Base-by-base conservation (phyloP, 768 basidiomycete species). In the Calocera cornea region DNA sequence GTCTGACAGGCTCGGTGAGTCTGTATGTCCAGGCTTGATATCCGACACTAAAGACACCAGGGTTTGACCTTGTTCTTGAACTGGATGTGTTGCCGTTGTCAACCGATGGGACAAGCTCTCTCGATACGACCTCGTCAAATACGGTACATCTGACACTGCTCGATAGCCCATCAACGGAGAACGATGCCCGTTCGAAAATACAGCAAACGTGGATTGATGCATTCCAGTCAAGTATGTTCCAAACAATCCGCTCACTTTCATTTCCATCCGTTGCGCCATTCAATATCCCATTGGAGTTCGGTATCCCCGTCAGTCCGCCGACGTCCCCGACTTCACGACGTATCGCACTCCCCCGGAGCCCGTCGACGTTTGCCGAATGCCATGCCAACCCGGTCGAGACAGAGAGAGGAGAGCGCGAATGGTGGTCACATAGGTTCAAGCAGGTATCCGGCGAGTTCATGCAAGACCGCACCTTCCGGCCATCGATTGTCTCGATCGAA, bases 401-500 rank as follows among this genome's bases (percentile, higher is more conserved):
- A 64, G 89, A 89, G 70, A 74, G 86, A 29, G 86, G 88, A 72
- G 86, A 89, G 69, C 79, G 88, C 0, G 86, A 83, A 2, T 90
- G 87, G 87, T 90, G 89, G 89, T 79, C 84, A 14, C 71, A 85
- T 44, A 77, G 86, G 50, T 88, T 89, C 70, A 83, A 84, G 70
- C 82, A 86, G 69, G 83, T 87, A 11, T 29, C 64, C 65, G 49
- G 38, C 27, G 74, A 74, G 49, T 44, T 72, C 54, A 65, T 67
- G 66, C 47, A 29, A 1, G 68, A 69, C 31, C 54, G 54, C 27
- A 33, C 7, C 22, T 60, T 29, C 54, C 24, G 19, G 31, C 54
- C 54, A 27, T 11, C 24, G 14, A 60, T 60, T 60, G 54, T 60
- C 27, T 11, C 11, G 31, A 19, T 60, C 2, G 14, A 27, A 22